Percentiles rank a stretch among this genome's conserved stretches.
phyloP scores from a whole-genome alignment of 2,329 filamentous ascomycete genomes.

The Arthrobotrys conoides region DNA sequence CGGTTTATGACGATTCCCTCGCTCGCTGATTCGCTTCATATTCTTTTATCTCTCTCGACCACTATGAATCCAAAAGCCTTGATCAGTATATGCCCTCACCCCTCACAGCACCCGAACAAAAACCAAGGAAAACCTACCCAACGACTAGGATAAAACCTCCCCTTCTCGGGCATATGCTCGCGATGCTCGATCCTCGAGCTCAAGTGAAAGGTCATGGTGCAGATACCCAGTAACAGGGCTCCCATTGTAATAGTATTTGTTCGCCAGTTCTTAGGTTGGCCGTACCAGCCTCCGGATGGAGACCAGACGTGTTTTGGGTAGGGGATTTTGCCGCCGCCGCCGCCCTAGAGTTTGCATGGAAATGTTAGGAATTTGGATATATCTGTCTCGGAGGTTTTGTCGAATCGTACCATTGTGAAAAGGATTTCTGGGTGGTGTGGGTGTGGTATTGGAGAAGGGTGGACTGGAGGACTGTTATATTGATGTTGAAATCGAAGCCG shows the following conservation, averaged over 20 bases:
- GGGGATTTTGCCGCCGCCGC: constrained; percentile 84
- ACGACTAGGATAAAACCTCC: constrained; percentile 86
- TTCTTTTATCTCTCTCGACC: constrained; percentile 62
- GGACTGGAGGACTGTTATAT: background rate
- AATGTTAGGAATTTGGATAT: constrained; percentile 1
- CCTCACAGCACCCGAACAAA: background rate
- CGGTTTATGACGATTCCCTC: constrained; percentile 24
- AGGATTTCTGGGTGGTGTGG: constrained; percentile 9
- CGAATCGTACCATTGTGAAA: constrained; percentile 60
- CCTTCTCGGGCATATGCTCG: constrained; percentile 80
- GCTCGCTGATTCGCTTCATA: constrained; percentile 64
- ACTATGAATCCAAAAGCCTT: background rate
- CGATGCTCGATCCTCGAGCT: constrained; percentile 82
- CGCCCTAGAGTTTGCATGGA: constrained; percentile 65
- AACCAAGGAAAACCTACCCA: constrained; percentile 74
- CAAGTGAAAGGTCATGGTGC: constrained; percentile 77
- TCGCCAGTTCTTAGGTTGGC: constrained; percentile 95
- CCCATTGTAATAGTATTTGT: constrained; percentile 85
- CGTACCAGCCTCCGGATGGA: constrained; percentile 96
- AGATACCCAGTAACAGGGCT: constrained; percentile 77
- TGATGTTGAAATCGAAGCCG: constrained; percentile 14
- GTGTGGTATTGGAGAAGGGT: background rate
- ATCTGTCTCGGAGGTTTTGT: background rate
- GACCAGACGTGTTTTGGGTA: constrained; percentile 99
- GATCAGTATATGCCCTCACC: background rate